These are phyloP conservation scores for Funneliformis geosporum DNA, from an alignment of 192 early-diverging fungal species.

Conservation along the genomic window DNA sequence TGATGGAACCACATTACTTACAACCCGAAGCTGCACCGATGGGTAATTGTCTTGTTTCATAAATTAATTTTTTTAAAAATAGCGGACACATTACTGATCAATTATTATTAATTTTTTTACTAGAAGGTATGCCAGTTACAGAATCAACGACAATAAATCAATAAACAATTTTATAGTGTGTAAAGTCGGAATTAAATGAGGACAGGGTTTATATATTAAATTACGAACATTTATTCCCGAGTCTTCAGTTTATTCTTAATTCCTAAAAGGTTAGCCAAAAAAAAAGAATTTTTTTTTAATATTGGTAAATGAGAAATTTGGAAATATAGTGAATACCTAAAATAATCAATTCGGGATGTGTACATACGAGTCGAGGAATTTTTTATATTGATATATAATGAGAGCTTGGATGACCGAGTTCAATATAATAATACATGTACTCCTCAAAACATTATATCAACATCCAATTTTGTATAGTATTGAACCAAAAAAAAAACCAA, in stretches of 20 bases:
- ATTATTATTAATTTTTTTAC: not conserved
- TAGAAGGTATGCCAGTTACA: slow-evolving; percentile 14
- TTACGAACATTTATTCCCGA: not conserved
- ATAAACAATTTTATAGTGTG: not conserved
- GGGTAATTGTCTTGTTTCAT: slow-evolving; percentile 13
- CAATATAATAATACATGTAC: not conserved
- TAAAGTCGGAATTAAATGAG: not conserved
- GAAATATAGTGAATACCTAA: not conserved
- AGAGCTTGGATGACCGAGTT: not conserved
- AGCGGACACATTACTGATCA: no score
- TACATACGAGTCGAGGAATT: not conserved
- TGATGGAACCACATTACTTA: slow-evolving; percentile 47
- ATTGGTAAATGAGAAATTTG: not conserved
- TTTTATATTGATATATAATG: not conserved
- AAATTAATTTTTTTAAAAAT: not conserved
- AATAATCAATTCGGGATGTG: not conserved
- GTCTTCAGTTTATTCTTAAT: not conserved
- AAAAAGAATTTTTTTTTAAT: not conserved
- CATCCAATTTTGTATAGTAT: not conserved
- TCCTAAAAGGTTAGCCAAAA: not conserved
- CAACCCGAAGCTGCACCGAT: slow-evolving; percentile 32
- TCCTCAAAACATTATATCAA: not conserved
- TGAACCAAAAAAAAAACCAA: not conserved
- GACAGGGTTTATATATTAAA: not conserved
- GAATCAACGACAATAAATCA: slow-evolving; percentile 15